Evolutionary conservation across 179 eudicot genomes (phyloP).

Genomic region (Heliamphora ciliata): DNA sequence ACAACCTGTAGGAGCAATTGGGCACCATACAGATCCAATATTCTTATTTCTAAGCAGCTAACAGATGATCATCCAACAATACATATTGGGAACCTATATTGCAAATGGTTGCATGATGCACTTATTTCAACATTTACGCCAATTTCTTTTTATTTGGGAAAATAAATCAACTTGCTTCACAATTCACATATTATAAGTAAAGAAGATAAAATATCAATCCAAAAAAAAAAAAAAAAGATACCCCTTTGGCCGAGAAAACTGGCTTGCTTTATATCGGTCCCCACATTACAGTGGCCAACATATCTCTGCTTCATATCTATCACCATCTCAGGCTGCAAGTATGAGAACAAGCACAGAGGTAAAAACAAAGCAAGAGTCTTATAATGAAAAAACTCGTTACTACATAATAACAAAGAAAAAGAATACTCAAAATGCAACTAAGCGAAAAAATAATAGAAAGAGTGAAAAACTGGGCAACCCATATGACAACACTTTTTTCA

Average conservation of each 20-base stretch:
- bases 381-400: background rate
- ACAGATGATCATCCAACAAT: background rate
- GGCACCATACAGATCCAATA: background rate
- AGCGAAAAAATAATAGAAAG: background rate
- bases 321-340: slow-evolving; percentile 61
- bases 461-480: background rate
- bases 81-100: background rate
- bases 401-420: background rate
- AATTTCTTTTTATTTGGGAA: background rate
- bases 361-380: slow-evolving; percentile 6
- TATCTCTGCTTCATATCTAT: slow-evolving; percentile 93
- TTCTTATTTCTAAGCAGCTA: background rate
- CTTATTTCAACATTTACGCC: background rate
- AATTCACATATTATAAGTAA: background rate
- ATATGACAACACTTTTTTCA: background rate
- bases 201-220: background rate
- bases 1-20: background rate
- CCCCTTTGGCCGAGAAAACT: slow-evolving; percentile 93
- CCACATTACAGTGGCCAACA: slow-evolving; percentile 84
- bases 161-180: background rate
- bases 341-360: slow-evolving; percentile 15
- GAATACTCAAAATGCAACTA: background rate
- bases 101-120: background rate
- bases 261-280: slow-evolving; percentile 97
- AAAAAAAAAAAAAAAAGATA: slow-evolving; percentile 14